Conservation (phyloP, 1,284 basidiomycete genomes). For the Cystobasidium sp. region DNA sequence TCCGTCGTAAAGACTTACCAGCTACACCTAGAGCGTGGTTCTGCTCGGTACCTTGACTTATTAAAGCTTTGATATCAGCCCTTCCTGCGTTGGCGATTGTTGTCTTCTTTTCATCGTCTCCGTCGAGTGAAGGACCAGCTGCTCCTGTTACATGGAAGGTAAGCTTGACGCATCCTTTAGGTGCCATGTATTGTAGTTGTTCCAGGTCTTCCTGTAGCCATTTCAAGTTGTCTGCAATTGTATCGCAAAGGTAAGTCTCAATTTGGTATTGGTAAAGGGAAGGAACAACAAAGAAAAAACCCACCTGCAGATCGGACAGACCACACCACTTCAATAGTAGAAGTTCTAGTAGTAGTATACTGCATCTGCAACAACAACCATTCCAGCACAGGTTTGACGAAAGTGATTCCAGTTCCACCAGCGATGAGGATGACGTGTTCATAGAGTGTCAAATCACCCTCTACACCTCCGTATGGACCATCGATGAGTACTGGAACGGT, state of each 20-base stretch:
- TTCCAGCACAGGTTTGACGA: slow-evolving; percentile 45
- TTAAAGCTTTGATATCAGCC: slow-evolving; percentile 2
- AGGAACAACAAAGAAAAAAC: slow-evolving; percentile 48
- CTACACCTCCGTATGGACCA: slow-evolving; percentile 59
- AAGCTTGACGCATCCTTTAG: slow-evolving; percentile 35
- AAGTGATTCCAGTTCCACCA: slow-evolving; percentile 58
- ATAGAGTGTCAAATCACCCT: slow-evolving; percentile 54
- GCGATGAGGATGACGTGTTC: slow-evolving; percentile 58
- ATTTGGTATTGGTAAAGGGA: slow-evolving; percentile 30
- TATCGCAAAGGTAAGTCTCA: background rate
- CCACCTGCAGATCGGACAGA: slow-evolving; percentile 45
- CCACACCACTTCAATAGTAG: slow-evolving; percentile 47
- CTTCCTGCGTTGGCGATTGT: background rate
- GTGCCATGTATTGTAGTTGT: slow-evolving; percentile 3
- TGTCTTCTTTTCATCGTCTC: slow-evolving; percentile 2
- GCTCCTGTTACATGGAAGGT: slow-evolving; percentile 46
- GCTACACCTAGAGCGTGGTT: slow-evolving; percentile 9
- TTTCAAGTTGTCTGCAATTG: slow-evolving; percentile 35
- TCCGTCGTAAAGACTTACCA: background rate
- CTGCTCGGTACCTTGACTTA: slow-evolving; percentile 5
- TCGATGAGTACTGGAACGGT: slow-evolving; percentile 57
- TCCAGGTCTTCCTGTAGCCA: slow-evolving; percentile 48
- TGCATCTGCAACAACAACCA: slow-evolving; percentile 44
- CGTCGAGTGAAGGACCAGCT: background rate
- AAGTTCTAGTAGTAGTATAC: slow-evolving; percentile 47